Evolutionary conservation across 768 basidiomycete species (phyloP).

Genomic region (Pisolithus orientalis): DNA sequence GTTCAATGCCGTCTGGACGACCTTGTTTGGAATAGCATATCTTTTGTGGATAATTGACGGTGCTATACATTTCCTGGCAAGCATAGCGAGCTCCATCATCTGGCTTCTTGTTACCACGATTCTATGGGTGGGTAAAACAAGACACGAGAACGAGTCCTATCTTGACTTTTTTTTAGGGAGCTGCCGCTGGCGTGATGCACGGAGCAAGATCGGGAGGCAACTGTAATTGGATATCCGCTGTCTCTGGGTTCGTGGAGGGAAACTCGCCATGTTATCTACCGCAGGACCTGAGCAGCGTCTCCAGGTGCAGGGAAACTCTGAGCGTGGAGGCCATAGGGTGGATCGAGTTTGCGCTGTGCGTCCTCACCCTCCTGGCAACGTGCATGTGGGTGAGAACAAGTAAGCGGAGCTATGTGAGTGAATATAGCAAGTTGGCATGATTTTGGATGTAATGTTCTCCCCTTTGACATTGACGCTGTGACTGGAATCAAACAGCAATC

Average conservation of each 20-base stretch:
- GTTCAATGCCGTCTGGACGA: constrained; percentile 72
- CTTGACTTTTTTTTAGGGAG: constrained; percentile 39
- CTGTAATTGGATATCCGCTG: constrained; percentile 45
- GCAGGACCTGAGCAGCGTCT: constrained; percentile 16
- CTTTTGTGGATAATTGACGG: constrained; percentile 66
- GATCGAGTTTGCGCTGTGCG: constrained; percentile 64
- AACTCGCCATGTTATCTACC: constrained; percentile 19
- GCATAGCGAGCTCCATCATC: constrained; percentile 67
- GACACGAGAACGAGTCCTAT: background rate
- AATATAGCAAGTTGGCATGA: constrained; percentile 38
- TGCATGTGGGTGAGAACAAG: constrained; percentile 43
- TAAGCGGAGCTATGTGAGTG: constrained; percentile 34
- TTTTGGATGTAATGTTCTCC: constrained; percentile 16
- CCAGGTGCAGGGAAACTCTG: constrained; percentile 63
- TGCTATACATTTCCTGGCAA: constrained; percentile 62
- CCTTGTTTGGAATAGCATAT: constrained; percentile 62
- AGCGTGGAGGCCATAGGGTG: constrained; percentile 73
- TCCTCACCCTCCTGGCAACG: constrained; percentile 49
- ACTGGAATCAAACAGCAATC: constrained; percentile 21
- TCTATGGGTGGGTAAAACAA: constrained; percentile 52
- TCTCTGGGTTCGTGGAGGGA: constrained; percentile 19
- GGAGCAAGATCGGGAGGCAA: constrained; percentile 52
- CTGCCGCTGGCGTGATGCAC: constrained; percentile 63
- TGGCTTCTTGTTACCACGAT: constrained; percentile 63
- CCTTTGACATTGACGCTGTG: constrained; percentile 3